Percentiles rank a stretch among this genome's conserved stretches.
Evolutionary conservation across 208 protist genomes (phyloP).

Genomic region (Angomonas deanei): DNA sequence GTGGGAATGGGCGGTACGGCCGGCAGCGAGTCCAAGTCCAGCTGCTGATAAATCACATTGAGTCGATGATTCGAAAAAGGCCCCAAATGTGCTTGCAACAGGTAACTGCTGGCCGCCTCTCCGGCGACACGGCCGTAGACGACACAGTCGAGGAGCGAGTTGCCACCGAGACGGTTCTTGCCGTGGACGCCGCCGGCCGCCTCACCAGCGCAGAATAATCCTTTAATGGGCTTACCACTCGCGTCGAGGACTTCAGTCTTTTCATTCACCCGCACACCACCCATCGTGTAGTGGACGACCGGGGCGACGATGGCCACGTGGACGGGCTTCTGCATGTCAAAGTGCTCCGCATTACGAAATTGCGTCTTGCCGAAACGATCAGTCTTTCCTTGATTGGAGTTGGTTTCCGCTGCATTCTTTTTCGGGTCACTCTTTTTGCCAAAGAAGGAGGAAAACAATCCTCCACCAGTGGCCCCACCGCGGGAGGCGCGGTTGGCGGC

Average conservation of each 20-base stretch:
- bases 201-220: slow-evolving; percentile 93
- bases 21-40: slow-evolving; percentile 30
- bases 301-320: slow-evolving; percentile 86
- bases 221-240: slow-evolving; percentile 37
- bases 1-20: slow-evolving; percentile 26
- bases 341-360: slow-evolving; percentile 57
- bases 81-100: slow-evolving; percentile 25
- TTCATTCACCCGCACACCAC: slow-evolving; percentile 79
- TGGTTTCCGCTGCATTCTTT: neutral
- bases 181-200: slow-evolving; percentile 94
- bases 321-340: slow-evolving; percentile 34
- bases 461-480: neutral
- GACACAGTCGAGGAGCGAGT: slow-evolving; percentile 94
- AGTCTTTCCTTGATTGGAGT: slow-evolving; percentile 8
- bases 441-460: slow-evolving; percentile 30
- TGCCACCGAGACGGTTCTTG: slow-evolving; percentile 92
- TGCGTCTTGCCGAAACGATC: slow-evolving; percentile 85
- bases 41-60: slow-evolving; percentile 39
- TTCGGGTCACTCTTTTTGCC: slow-evolving; percentile 1
- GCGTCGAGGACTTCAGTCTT: slow-evolving; percentile 57
- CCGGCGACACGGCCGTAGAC: slow-evolving; percentile 90
- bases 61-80: slow-evolving; percentile 48
- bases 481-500: slow-evolving; percentile 17
- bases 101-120: slow-evolving; percentile 34
- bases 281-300: slow-evolving; percentile 96